Conservation (phyloP, 805 yeast genomes). For the Candida nemodendra region DNA sequence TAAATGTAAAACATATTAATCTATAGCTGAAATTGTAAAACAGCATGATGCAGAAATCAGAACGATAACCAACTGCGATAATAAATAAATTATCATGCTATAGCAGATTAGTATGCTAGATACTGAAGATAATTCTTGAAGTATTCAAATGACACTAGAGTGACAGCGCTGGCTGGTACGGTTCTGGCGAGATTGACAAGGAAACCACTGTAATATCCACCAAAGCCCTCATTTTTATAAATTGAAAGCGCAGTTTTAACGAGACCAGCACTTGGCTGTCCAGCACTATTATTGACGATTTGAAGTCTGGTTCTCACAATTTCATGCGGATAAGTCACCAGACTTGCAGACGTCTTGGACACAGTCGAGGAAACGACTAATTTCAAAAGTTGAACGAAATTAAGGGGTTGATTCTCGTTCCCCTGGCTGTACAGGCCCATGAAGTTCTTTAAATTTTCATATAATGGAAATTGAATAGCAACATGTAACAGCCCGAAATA, state of each 20-base stretch:
- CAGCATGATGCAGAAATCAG: too few relatives aligned
- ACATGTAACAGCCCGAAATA: constrained; percentile 88
- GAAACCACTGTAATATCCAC: constrained; percentile 89
- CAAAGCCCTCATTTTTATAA: constrained; percentile 65
- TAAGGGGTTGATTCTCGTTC: constrained; percentile 8
- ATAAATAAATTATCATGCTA: too few relatives aligned
- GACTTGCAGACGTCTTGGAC: constrained; percentile 85
- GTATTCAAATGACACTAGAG: constrained; percentile 88
- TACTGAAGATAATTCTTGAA: constrained; percentile 53
- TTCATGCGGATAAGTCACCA: constrained; percentile 93
- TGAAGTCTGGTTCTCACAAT: constrained; percentile 91
- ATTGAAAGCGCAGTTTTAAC: constrained; percentile 38
- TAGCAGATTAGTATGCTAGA: too few relatives aligned
- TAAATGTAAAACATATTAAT: too few relatives aligned
- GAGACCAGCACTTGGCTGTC: constrained; percentile 24
- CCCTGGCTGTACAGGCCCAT: constrained; percentile 32
- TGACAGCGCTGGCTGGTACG: constrained; percentile 94
- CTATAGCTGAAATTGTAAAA: too few relatives aligned
- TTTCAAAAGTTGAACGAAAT: constrained; percentile 33
- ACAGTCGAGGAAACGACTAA: constrained; percentile 67
- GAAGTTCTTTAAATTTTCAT: constrained; percentile 71
- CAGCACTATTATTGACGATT: constrained; percentile 38
- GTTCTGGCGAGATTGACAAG: constrained; percentile 84
- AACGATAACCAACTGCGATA: too few relatives aligned
- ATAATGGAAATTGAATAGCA: constrained; percentile 93